phyloP scores from a whole-genome alignment of 1,284 basidiomycete genomes.

The Pseudozyma pruni region DNA sequence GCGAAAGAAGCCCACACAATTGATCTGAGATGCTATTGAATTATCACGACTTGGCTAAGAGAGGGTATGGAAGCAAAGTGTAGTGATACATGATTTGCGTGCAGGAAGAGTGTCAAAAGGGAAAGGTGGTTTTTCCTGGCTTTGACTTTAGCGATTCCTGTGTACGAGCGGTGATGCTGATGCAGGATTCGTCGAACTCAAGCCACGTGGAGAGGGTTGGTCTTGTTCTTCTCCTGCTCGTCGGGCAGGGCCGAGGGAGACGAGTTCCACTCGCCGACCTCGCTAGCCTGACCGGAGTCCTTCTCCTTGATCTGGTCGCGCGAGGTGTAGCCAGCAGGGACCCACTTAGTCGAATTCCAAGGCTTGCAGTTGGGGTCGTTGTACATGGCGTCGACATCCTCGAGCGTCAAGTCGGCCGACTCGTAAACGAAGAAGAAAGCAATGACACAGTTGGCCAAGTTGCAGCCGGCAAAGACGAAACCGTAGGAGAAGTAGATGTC shows the following conservation, averaged over 20 bases:
- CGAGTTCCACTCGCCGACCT: slow-evolving; percentile 52
- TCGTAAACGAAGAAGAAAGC: slow-evolving; percentile 84
- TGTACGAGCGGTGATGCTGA: background rate
- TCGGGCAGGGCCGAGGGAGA: slow-evolving; percentile 47
- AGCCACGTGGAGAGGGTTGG: slow-evolving; percentile 46
- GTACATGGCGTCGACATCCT: slow-evolving; percentile 81
- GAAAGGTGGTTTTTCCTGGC: background rate
- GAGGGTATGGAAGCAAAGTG: no score
- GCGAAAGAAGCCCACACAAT: no score
- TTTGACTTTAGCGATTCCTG: slow-evolving; percentile 6
- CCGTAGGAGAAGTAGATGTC: slow-evolving; percentile 74
- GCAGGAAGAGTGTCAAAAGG: background rate
- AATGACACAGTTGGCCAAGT: slow-evolving; percentile 72
- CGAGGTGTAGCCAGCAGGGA: slow-evolving; percentile 61
- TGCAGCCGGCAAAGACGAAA: slow-evolving; percentile 76
- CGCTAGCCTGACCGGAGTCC: slow-evolving; percentile 37
- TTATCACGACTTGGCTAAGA: no score
- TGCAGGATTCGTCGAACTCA: background rate
- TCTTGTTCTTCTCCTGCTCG: slow-evolving; percentile 54
- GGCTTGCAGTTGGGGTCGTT: slow-evolving; percentile 76
- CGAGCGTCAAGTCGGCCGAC: slow-evolving; percentile 76
- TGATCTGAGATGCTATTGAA: no score
- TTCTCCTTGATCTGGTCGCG: slow-evolving; percentile 56
- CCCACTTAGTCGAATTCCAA: slow-evolving; percentile 74
- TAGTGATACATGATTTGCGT: slow-evolving; percentile 1